A percentile compares a stretch with the other conserved stretches of the same genome.
Conservation (phyloP, 129 eudicot genomes). For the Tanacetum coccineum region DNA sequence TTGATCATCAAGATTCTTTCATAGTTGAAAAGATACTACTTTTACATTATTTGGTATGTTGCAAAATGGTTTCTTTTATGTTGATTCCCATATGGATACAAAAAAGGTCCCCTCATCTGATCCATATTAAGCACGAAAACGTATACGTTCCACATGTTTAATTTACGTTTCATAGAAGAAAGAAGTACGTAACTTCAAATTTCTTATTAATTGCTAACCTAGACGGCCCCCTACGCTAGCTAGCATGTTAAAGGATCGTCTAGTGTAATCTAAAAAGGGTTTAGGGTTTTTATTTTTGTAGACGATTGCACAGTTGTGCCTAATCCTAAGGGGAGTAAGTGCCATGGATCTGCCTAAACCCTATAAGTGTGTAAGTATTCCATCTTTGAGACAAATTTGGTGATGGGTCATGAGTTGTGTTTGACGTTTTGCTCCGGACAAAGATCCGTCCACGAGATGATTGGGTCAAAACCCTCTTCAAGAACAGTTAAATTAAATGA, state of each 20-base stretch:
- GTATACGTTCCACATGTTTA: not conserved
- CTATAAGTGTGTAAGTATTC: not conserved
- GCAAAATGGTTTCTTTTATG: not conserved
- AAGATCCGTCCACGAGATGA: not conserved
- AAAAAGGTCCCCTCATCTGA: not conserved
- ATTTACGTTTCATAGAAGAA: not conserved
- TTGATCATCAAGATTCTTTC: slow-evolving; percentile 10
- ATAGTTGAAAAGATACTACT: not conserved
- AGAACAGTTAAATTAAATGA: not conserved
- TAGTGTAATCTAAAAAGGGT: too few species aligned
- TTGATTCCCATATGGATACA: slow-evolving; percentile 12
- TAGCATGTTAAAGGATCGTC: too few species aligned
- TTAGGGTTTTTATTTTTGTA: not conserved
- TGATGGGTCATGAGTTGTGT: not conserved
- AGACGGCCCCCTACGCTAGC: too few species aligned
- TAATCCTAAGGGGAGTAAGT: not conserved
- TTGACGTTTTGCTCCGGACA: too few species aligned
- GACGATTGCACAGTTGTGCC: not conserved
- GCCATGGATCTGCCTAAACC: not conserved
- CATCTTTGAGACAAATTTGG: not conserved
- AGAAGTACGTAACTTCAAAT: too few species aligned
- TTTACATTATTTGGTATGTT: not conserved
- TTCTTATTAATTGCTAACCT: too few species aligned
- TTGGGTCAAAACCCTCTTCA: not conserved
- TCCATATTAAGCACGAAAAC: not conserved